Conservation (phyloP, 2,329 filamentous ascomycete species). For the Beauveria pseudobassiana region DNA sequence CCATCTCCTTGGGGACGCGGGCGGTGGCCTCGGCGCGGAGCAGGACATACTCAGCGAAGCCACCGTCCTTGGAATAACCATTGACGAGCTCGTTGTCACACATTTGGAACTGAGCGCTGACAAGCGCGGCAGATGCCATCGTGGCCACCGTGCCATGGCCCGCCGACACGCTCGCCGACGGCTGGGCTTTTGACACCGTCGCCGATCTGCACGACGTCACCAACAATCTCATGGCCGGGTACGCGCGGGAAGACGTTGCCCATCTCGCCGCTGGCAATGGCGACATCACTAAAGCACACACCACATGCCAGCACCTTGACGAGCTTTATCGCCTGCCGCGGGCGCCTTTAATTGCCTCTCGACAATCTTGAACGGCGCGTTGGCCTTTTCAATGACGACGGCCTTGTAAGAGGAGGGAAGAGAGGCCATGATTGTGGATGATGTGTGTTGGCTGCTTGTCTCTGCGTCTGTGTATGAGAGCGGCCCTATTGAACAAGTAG, state of each 20-base stretch:
- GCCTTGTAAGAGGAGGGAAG: constrained; percentile 62
- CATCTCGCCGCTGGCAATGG: constrained; percentile 39
- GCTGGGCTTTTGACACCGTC: constrained; percentile 49
- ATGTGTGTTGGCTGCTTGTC: too few relatives aligned
- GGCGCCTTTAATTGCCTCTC: constrained; percentile 53
- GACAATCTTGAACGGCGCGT: constrained; percentile 47
- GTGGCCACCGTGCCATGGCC: constrained; percentile 60
- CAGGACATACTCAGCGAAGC: constrained; percentile 57
- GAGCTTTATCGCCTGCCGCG: constrained; percentile 47
- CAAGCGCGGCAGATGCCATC: constrained; percentile 52
- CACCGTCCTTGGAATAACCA: constrained; percentile 57
- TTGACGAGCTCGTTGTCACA: constrained; percentile 54
- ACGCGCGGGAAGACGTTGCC: constrained; percentile 52
- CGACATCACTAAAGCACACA: constrained; percentile 59
- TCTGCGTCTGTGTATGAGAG: too few relatives aligned
- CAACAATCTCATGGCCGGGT: constrained; percentile 67
- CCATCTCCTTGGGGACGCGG: constrained; percentile 43
- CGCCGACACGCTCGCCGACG: constrained; percentile 60
- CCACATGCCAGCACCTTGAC: constrained; percentile 67
- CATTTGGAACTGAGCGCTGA: constrained; percentile 54
- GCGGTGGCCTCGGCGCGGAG: constrained; percentile 55
- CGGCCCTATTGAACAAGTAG: not conserved
- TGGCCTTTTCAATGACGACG: constrained; percentile 48
- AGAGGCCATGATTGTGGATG: constrained; percentile 19
- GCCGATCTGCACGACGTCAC: constrained; percentile 56